phyloP scores from a whole-genome alignment of 257 asterid species.

The Knoxia roxburghii region DNA sequence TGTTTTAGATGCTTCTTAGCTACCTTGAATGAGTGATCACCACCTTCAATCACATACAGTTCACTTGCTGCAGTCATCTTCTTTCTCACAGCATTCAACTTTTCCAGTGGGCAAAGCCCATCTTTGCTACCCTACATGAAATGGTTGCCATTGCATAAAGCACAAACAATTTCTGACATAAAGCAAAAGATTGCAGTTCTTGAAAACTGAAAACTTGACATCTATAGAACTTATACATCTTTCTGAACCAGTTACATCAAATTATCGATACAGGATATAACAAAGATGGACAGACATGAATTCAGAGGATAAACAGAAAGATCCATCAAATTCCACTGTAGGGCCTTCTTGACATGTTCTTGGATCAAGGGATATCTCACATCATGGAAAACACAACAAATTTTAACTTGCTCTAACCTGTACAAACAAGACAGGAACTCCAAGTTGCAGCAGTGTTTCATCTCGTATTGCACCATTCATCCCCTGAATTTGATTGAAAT shows the following conservation, averaged over 20 bases:
- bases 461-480: conserved; percentile 56
- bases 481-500: conserved; percentile 38
- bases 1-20: conserved; percentile 52
- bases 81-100: conserved; percentile 58
- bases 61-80: conserved; percentile 44
- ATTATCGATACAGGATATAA: not conserved
- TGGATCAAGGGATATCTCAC: not conserved
- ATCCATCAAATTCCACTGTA: not conserved
- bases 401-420: conserved; percentile 42
- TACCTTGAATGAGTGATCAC: conserved; percentile 86
- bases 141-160: not conserved
- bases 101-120: conserved; percentile 61
- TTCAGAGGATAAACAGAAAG: not conserved
- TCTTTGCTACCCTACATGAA: conserved; percentile 79
- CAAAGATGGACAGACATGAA: not conserved
- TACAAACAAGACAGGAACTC: conserved; percentile 66
- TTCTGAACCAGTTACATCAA: not conserved
- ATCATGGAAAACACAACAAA: not conserved
- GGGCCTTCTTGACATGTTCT: not conserved
- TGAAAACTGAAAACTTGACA: not conserved
- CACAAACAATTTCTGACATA: not conserved
- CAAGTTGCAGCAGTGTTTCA: conserved; percentile 57
- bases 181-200: not conserved
- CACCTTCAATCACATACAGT: conserved; percentile 75
- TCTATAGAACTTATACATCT: not conserved